Percentiles rank a stretch among this genome's conserved stretches.
Evolutionary conservation across 345 rosid genomes (phyloP).

Genomic region (Rhodamnia argentea): DNA sequence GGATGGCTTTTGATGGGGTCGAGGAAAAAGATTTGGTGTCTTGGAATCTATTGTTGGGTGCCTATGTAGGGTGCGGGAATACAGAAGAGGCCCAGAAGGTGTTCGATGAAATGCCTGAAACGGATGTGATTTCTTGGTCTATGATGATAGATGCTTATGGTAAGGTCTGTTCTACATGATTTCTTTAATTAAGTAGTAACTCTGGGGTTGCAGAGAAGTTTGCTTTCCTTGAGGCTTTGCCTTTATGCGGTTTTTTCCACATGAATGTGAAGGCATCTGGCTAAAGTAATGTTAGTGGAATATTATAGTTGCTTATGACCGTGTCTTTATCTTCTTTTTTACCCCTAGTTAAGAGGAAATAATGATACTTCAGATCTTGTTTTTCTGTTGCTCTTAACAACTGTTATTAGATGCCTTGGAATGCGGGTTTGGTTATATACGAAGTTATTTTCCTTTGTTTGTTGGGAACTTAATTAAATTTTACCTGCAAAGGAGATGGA

Average conservation of each 20-base stretch:
- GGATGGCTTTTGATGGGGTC: conserved; percentile 22
- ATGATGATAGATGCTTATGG: conserved; percentile 31
- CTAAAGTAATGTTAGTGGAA: not conserved
- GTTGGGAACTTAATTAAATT: not conserved
- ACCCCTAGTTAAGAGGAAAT: not conserved
- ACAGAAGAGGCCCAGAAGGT: conserved; percentile 17
- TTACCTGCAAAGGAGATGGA: not conserved
- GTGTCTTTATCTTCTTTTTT: not conserved
- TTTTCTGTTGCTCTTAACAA: not conserved
- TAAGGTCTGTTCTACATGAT: conserved; percentile 11
- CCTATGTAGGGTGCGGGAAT: conserved; percentile 12
- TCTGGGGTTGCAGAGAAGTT: not conserved
- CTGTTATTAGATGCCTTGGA: not conserved
- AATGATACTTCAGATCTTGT: not conserved
- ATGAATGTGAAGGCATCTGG: not conserved
- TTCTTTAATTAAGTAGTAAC: not conserved
- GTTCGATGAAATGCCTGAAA: conserved; percentile 36
- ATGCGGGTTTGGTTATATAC: not conserved
- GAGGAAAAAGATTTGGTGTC: conserved; percentile 21
- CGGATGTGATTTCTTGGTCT: conserved; percentile 31
- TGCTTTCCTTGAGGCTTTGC: not conserved
- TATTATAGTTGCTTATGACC: not conserved
- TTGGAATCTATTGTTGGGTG: conserved; percentile 35
- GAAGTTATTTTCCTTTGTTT: not conserved
- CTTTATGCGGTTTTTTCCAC: not conserved